These are phyloP conservation scores for Hawksworthiomyces lignivorus DNA, from an alignment of 2,329 filamentous ascomycete species.

Conservation along the genomic window DNA sequence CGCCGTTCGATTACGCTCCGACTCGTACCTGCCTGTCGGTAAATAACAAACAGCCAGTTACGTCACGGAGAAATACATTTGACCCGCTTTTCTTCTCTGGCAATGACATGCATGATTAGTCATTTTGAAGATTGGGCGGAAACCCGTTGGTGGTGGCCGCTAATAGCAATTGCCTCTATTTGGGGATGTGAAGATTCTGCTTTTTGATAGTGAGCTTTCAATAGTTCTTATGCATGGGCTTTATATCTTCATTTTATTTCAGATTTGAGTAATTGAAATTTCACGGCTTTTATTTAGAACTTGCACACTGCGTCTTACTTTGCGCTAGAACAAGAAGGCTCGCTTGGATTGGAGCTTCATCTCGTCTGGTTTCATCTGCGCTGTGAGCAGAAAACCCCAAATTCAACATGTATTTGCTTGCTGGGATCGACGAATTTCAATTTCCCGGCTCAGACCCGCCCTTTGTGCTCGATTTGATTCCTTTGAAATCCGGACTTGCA, in stretches of 20 bases:
- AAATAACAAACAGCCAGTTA: conserved; percentile 1
- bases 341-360: no score
- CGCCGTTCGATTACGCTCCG: no score
- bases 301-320: no score
- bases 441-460: conserved; percentile 30
- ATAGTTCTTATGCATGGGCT: neutral
- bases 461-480: conserved; percentile 53
- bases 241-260: neutral
- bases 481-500: conserved; percentile 44
- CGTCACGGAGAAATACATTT: neutral
- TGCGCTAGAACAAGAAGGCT: no score
- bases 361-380: no score
- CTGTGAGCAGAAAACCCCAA: no score
- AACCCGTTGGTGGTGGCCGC: no score
- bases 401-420: conserved; percentile 33
- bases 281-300: no score
- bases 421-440: conserved; percentile 30
- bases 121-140: conserved; percentile 7
- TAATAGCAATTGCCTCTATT: no score
- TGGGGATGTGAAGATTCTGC: neutral
- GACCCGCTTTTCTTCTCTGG: neutral
- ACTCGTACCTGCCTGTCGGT: neutral
- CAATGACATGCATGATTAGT: conserved; percentile 9
- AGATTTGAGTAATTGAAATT: neutral
- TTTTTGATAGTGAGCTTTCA: no score